Percentiles rank a stretch among this genome's conserved stretches.
These are phyloP conservation scores for Akebia trifoliata DNA, from an alignment of 164 flowering plant genomes.

Conservation along the genomic window DNA sequence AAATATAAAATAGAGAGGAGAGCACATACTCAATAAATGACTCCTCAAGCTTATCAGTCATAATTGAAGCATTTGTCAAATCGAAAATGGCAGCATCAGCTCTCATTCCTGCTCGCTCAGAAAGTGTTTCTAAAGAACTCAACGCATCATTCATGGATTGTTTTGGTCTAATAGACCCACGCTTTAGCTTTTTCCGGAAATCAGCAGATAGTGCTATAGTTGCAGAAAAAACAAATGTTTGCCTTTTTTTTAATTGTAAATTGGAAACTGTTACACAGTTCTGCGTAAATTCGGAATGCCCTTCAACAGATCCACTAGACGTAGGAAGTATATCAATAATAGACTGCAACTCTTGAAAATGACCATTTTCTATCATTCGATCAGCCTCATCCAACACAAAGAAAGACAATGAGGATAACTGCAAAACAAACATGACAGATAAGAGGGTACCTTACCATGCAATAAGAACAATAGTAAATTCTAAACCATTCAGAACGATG, in stretches of 20 bases:
- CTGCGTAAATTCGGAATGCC: constrained; percentile 26
- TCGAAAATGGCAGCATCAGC: constrained; percentile 74
- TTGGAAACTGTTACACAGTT: constrained; percentile 53
- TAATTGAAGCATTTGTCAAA: constrained; percentile 68
- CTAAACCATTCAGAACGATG: background rate
- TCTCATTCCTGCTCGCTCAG: constrained; percentile 83
- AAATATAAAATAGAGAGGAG: background rate
- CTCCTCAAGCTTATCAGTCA: constrained; percentile 78
- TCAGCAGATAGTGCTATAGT: constrained; percentile 82
- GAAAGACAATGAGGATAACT: constrained; percentile 82
- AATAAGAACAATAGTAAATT: too few species aligned
- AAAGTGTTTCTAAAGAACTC: constrained; percentile 73
- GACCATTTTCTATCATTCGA: constrained; percentile 89
- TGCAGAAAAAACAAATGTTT: constrained; percentile 91
- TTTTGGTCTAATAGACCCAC: constrained; percentile 47
- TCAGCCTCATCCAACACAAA: constrained; percentile 98
- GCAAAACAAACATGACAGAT: constrained; percentile 21
- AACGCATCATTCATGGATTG: constrained; percentile 34
- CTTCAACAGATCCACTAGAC: constrained; percentile 29
- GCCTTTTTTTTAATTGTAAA: constrained; percentile 75
- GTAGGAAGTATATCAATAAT: constrained; percentile 87
- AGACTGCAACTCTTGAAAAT: constrained; percentile 84
- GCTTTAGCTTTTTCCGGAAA: constrained; percentile 85
- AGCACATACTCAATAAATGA: constrained; percentile 79
- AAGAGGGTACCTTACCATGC: too few species aligned